Conservation (phyloP, 306 rosid species). For the Luffa acutangula region DNA sequence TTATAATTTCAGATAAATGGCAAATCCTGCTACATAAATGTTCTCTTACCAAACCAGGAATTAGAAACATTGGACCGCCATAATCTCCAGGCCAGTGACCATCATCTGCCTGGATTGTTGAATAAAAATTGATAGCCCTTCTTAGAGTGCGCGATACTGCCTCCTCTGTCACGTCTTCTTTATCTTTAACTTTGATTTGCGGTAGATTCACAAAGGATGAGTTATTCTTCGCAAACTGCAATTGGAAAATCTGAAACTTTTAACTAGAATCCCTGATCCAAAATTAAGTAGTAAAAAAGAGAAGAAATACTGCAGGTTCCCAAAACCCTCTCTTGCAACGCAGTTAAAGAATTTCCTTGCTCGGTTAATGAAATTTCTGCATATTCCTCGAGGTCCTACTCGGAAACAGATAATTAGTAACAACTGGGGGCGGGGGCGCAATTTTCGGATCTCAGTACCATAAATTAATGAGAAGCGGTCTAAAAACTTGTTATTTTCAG, state of each 20-base stretch:
- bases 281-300: background rate
- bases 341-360: background rate
- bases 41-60: slow-evolving; percentile 26
- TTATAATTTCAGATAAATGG: background rate
- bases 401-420: background rate
- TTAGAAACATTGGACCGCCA: slow-evolving; percentile 31
- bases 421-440: background rate
- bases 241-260: background rate
- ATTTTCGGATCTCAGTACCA: background rate
- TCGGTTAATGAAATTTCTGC: background rate
- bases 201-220: slow-evolving; percentile 13
- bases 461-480: background rate
- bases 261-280: background rate
- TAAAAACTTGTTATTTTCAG: background rate
- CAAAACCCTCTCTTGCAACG: background rate
- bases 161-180: slow-evolving; percentile 22
- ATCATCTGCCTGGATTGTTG: slow-evolving; percentile 28
- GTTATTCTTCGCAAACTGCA: slow-evolving; percentile 24
- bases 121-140: slow-evolving; percentile 22
- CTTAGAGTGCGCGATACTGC: slow-evolving; percentile 16
- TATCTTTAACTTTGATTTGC: slow-evolving; percentile 21
- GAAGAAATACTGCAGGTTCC: background rate
- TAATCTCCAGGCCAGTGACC: slow-evolving; percentile 35
- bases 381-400: background rate
- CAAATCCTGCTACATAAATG: background rate